Evolutionary conservation across 371 early-diverging fungal species (phyloP), one percentile per base, ranked within the genome.

Genomic region (Cokeromyces recurvatus): DNA sequence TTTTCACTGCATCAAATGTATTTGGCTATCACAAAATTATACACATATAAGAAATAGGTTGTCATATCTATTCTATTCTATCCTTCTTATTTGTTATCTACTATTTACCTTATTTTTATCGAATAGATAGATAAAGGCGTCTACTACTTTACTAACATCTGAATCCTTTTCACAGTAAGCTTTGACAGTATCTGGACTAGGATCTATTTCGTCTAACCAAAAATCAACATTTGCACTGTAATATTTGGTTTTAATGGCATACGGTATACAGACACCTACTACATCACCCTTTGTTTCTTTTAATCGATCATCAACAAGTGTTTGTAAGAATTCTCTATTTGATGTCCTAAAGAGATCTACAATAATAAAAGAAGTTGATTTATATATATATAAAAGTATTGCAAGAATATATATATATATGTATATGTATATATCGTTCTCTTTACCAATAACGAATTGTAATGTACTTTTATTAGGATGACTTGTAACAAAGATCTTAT

Each of bases 241-340:
- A 60, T 89, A 89, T 46, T 85, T 86, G 12, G 82, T 89, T 16
- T 77, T 68, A 20, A 89, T 71, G 2, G 56, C 69, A 72, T 79
- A 82, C 10, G 84, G 84, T 29, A 85, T 74, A n/a, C 62, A 65
- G 3, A 74, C 59, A 2, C 81, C 81, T 1, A 71, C 64, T 46
- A 74, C 60, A 20, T 43, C 55, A 8, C 55, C 60, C 0, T 75
- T 61, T 1, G 60, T 57, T 44, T 55, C 61, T 52, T 57, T 54
- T 32, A 65, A 43, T 39, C 59, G 23, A 10, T 48, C 51, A 32
- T 64, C 47, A 1, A 66, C 64, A n/a, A 41, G 36, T 1, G 31
- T 32, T 41, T 57, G 43, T 17, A 53, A 57, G 41, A 64, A 66
- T 8, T 44, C 48, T n/a, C n/a, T n/a, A n/a, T n/a, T n/a, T n/a